A percentile compares a stretch with the other conserved stretches of the same genome.
These are phyloP conservation scores for Salix udensis DNA, from an alignment of 345 rosid genomes.

Conservation along the genomic window DNA sequence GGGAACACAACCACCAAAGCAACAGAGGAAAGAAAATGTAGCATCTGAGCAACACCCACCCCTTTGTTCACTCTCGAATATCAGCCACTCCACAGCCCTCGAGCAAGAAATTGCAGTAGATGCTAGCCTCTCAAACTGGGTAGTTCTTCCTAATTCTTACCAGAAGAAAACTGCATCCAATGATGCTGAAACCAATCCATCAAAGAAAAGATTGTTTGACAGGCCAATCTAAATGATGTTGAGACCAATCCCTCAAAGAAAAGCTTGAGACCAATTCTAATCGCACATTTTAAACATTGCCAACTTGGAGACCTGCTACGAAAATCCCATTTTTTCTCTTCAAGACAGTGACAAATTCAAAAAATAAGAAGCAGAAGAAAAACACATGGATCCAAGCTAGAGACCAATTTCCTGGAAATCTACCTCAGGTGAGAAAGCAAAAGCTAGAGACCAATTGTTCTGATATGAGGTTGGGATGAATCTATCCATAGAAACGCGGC, in stretches of 20 bases:
- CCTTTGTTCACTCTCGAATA: background rate
- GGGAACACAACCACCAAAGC: constrained; percentile 9
- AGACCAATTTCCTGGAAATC: background rate
- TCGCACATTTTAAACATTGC: constrained; percentile 34
- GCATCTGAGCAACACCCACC: constrained; percentile 22
- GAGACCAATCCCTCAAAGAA: constrained; percentile 19
- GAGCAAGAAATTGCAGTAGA: constrained; percentile 15
- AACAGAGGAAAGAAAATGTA: constrained; percentile 24
- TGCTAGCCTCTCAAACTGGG: constrained; percentile 31
- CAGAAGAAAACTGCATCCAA: constrained; percentile 9
- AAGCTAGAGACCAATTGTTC: background rate
- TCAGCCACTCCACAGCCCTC: background rate
- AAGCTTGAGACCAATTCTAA: background rate
- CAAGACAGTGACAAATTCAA: background rate
- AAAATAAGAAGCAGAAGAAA: background rate
- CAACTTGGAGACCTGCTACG: constrained; percentile 29
- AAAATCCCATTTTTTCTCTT: background rate
- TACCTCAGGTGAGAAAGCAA: background rate
- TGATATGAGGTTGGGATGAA: background rate
- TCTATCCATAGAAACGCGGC: background rate
- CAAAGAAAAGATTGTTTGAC: constrained; percentile 13
- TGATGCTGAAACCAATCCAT: constrained; percentile 14
- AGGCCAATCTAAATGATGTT: background rate
- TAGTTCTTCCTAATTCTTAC: constrained; percentile 12
- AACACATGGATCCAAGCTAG: background rate